phyloP scores from a whole-genome alignment of 225 moss, liverwort and hornwort species.

The Marchantia polymorpha region DNA sequence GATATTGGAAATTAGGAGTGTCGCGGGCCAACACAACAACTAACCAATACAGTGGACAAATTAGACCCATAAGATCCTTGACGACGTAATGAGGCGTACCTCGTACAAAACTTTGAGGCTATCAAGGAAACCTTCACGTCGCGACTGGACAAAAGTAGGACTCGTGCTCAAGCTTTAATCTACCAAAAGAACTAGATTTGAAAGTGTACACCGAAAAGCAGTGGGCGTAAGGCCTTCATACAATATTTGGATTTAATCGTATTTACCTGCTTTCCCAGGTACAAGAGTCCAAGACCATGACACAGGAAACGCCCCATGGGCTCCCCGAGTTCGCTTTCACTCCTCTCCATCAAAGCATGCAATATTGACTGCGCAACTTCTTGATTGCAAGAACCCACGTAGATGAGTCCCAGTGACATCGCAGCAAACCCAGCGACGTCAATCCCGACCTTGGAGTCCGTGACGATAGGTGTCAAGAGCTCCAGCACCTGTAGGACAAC shows the following conservation, averaged over 20 bases:
- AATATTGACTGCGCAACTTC: constrained; percentile 92
- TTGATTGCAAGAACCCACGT: constrained; percentile 95
- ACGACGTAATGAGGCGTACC: background rate
- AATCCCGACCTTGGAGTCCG: constrained; percentile 74
- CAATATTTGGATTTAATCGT: background rate
- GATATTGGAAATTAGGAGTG: background rate
- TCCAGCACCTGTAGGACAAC: constrained; percentile 64
- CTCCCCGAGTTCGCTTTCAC: constrained; percentile 85
- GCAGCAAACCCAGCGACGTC: constrained; percentile 93
- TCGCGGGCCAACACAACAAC: background rate
- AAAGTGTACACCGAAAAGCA: too few relatives aligned
- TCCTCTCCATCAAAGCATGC: constrained; percentile 94
- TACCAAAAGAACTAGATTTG: too few relatives aligned
- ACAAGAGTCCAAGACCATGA: constrained; percentile 93
- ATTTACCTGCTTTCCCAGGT: constrained; percentile 91
- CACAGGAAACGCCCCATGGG: constrained; percentile 92
- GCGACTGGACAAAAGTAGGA: too few relatives aligned
- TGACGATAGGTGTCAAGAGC: constrained; percentile 85
- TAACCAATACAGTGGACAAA: background rate
- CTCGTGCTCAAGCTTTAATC: too few relatives aligned
- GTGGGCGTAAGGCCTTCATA: too few relatives aligned
- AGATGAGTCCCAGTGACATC: constrained; percentile 81
- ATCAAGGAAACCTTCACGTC: too few relatives aligned
- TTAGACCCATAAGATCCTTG: too few relatives aligned
- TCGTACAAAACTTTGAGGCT: background rate